Percentiles rank a stretch among this genome's conserved stretches.
Conservation (phyloP, 192 early-diverging fungal species). For the Coemansia sp. region DNA sequence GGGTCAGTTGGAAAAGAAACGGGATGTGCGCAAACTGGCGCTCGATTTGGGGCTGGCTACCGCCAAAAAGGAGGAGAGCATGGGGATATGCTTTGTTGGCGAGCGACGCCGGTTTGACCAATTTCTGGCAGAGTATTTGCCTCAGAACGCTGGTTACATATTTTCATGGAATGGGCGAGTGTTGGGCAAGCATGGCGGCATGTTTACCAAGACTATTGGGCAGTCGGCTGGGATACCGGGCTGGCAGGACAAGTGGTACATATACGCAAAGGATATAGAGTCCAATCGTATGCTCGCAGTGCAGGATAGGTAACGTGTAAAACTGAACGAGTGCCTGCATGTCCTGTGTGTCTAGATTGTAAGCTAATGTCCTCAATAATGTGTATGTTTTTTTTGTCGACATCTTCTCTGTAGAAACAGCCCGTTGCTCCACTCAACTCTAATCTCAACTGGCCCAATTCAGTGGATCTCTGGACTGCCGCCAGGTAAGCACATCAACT, state of each 20-base stretch:
- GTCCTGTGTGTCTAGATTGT: too few species aligned
- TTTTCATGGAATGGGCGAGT: conserved; percentile 40
- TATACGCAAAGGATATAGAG: conserved; percentile 66
- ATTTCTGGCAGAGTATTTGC: conserved; percentile 72
- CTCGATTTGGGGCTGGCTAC: conserved; percentile 57
- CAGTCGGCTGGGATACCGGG: conserved; percentile 72
- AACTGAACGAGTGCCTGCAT: conserved; percentile 13
- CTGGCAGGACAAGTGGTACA: conserved; percentile 72
- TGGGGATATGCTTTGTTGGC: conserved; percentile 97
- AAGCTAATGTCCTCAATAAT: too few species aligned
- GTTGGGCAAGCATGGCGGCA: conserved; percentile 60
- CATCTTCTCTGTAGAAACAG: conserved; percentile 11
- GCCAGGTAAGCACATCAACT: conserved; percentile 15
- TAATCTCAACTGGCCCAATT: conserved; percentile 30
- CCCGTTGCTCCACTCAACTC: conserved; percentile 29
- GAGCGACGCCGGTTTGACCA: conserved; percentile 74
- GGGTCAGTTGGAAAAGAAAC: conserved; percentile 68
- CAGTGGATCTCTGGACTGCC: conserved; percentile 54
- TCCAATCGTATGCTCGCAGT: conserved; percentile 73
- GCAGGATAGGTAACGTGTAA: conserved; percentile 61
- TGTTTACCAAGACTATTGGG: conserved; percentile 81
- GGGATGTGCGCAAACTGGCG: conserved; percentile 74
- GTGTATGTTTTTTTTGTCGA: conserved; percentile 10
- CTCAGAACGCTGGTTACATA: conserved; percentile 45
- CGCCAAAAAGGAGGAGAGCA: conserved; percentile 81